Evolutionary conservation across 2,329 filamentous ascomycete species (phyloP), one percentile per base, ranked within the genome.

Genomic region (Orbilia quercus): DNA sequence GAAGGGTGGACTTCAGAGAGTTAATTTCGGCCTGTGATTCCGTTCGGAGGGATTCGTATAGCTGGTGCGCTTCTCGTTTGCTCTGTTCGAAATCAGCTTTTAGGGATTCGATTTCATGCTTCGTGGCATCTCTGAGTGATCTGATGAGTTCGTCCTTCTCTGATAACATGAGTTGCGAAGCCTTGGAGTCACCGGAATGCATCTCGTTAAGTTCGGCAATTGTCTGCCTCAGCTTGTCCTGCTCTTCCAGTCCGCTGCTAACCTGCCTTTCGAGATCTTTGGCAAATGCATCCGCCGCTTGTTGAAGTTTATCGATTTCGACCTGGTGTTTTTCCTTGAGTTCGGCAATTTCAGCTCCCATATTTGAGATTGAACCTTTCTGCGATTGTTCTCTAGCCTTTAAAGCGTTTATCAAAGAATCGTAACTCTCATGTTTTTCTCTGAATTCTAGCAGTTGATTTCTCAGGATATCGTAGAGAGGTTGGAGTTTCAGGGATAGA

Each of bases 391-490:
- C 67, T 42, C 20, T 72, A 2, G 44, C 53, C 31, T 65, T 65
- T 9, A 72, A 38, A 20, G 9, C 55, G 22, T 34, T 44, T 16
- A 72, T 50, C 22, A 72, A 55, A 54, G 59, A 55, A 64, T 65
- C 53, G 59, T 72, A 72, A 38, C 14, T 48, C 22, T 64, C 51
- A 42, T 72, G 48, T 48, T 72, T 72, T 20, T 54, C 54, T 55
- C 60, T 44, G 44, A 72, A 58, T 22, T 72, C 59, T 16, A 72
- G 54, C 2, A 72, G 25, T 22, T 72, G 67, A 34, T 23, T 51
- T 60, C 67, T 72, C 53, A 72, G 59, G 45, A 59, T 64, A 3
- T 58, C 51, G 59, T 72, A 72, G 20, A 72, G 59, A 14, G 67
- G 67, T 22, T 72, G 67, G 16, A 72, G 53, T 20, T 59, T 59